Base-by-base conservation (phyloP, 148 eudicot genomes). In the Vaccinium corymbosum region DNA sequence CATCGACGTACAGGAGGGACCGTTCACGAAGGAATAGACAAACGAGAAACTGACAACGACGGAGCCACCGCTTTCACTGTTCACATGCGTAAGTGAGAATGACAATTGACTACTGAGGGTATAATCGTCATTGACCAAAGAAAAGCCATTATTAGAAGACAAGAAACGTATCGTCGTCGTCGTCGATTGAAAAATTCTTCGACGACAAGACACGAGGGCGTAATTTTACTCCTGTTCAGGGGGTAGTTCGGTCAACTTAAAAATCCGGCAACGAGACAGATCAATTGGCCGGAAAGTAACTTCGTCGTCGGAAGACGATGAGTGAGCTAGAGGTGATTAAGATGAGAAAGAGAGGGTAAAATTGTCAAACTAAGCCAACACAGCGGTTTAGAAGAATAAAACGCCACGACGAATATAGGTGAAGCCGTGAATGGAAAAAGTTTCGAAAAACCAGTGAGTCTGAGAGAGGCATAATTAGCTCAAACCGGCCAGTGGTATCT, bases 231-330 rank as follows among this genome's bases (percentile, higher is more conserved):
- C 9, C 27, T 7, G 20, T 17, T 6, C 46, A 3, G 32, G 14
- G 76, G 76, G 76, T 15, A 81, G 7, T 27, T 17, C 62, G 64
- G 66, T 53, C 66, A 50, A 55, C 79, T 17, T 10, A 27, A 7
- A 82, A 72, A 71, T 1, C 55, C 35, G 66, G 38, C 32, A 4
- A 9, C 1, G 32, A 3, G 27, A 52, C 51, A n/a, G 70, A 82
- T 82, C 79, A 20, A 78, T 25, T 20, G 50, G 66, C 78, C 84
- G 29, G 66, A n/a, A 71, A 82, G 11, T 12, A 53, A 11, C 46
- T 0, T 51, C 77, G 16, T 1, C n/a, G 16, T 1, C n/a, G 16
- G 83, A 53, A 19, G 66, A 55, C 8, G 81, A 25, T 42, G 6
- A 42, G 46, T 19, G 32, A 53, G 17, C 32, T 10, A 29, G 35